phyloP scores from a whole-genome alignment of 306 rosid species.

The Glycine soja region DNA sequence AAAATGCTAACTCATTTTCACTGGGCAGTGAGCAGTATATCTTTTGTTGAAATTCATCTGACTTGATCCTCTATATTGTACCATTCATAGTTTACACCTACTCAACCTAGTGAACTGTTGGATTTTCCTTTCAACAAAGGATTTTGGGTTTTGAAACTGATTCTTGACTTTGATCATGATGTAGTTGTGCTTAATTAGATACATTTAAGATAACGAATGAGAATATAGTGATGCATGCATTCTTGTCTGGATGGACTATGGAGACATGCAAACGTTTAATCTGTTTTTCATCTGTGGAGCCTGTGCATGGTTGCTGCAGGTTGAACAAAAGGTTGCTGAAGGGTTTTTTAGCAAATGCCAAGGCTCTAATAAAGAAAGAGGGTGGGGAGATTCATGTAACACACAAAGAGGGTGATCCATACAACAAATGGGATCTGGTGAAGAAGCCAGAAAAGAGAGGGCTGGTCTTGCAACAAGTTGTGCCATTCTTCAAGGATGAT shows the following conservation, averaged over 20 bases:
- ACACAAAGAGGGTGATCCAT: slow-evolving; percentile 83
- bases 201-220: slow-evolving; percentile 1
- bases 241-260: background rate
- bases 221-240: slow-evolving; percentile 2
- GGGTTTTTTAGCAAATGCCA: slow-evolving; percentile 70
- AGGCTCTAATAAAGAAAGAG: slow-evolving; percentile 59
- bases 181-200: slow-evolving; percentile 6
- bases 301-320: slow-evolving; percentile 49
- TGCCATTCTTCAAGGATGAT: slow-evolving; percentile 60
- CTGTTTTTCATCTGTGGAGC: slow-evolving; percentile 30
- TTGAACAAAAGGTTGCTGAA: slow-evolving; percentile 79
- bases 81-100: background rate
- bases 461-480: slow-evolving; percentile 50
- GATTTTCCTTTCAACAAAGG: slow-evolving; percentile 5
- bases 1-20: background rate
- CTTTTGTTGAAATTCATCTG: slow-evolving; percentile 16
- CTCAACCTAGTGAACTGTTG: background rate
- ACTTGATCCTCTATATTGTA: slow-evolving; percentile 8
- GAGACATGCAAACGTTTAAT: background rate
- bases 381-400: slow-evolving; percentile 78
- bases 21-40: too few species aligned
- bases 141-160: background rate
- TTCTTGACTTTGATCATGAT: slow-evolving; percentile 28
- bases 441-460: slow-evolving; percentile 71
- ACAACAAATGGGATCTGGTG: slow-evolving; percentile 72